Conservation (phyloP, 2,329 filamentous ascomycete genomes). For the Paraphoma sp. region DNA sequence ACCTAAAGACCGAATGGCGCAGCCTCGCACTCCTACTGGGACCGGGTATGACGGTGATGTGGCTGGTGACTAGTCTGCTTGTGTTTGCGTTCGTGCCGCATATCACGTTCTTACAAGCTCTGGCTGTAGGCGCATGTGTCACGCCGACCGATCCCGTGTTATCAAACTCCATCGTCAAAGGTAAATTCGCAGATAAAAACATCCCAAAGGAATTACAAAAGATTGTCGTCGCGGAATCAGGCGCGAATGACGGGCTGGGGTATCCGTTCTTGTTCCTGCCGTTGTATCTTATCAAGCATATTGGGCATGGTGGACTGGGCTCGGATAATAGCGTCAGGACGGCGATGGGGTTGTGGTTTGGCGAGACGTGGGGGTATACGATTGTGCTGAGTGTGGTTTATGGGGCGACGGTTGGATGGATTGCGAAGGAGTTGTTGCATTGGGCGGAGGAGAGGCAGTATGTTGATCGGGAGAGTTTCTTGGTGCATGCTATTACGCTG, state of each 20-base stretch:
- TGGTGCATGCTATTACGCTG: conserved; percentile 84
- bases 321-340: conserved; percentile 60
- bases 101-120: conserved; percentile 76
- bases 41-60: conserved; percentile 86
- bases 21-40: conserved; percentile 77
- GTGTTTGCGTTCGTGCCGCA: conserved; percentile 78
- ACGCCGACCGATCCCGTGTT: conserved; percentile 90
- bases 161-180: conserved; percentile 90
- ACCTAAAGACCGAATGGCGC: conserved; percentile 80
- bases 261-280: conserved; percentile 90
- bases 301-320: conserved; percentile 62
- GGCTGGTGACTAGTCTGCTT: conserved; percentile 79
- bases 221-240: conserved; percentile 72
- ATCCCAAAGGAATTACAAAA: conserved; percentile 82
- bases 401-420: conserved; percentile 77
- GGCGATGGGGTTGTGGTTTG: conserved; percentile 83
- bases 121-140: conserved; percentile 84
- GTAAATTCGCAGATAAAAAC: conserved; percentile 90
- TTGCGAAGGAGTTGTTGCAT: conserved; percentile 81
- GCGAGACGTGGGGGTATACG: conserved; percentile 83
- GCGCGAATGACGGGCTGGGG: conserved; percentile 86
- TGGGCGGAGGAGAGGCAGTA: conserved; percentile 83
- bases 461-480: conserved; percentile 85
- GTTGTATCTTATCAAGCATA: conserved; percentile 82
- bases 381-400: conserved; percentile 81